These are phyloP conservation scores for Pleurotus tuoliensis DNA, from an alignment of 768 basidiomycete species.

Conservation along the genomic window DNA sequence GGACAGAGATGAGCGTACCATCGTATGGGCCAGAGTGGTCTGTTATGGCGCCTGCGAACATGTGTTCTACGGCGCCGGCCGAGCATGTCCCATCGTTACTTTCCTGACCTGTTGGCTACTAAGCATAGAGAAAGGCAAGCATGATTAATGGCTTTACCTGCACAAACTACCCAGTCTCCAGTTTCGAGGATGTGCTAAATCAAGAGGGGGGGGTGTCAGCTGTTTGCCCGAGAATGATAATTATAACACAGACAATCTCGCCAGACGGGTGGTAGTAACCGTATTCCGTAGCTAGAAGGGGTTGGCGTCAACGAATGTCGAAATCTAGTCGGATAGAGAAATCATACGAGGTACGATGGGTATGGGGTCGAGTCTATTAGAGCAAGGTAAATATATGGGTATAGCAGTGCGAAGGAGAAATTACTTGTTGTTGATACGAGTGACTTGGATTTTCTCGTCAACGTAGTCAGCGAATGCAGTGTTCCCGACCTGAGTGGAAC, in stretches of 20 bases:
- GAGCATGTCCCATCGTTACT: constrained; percentile 15
- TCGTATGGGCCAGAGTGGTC: constrained; percentile 24
- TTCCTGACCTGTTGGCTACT: constrained; percentile 14
- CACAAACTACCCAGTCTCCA: constrained; percentile 17
- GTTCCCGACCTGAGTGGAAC: background rate
- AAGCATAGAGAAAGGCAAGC: background rate
- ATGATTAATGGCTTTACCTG: constrained; percentile 10
- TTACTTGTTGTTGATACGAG: constrained; percentile 2
- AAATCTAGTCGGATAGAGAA: background rate
- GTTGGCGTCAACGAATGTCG: background rate
- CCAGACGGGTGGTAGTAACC: constrained; percentile 5
- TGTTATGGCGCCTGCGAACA: constrained; percentile 7
- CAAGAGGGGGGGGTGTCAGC: background rate
- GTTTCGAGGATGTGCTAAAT: constrained; percentile 1
- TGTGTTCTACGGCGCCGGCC: constrained; percentile 18
- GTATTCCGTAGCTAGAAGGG: background rate
- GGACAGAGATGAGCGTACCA: constrained; percentile 11
- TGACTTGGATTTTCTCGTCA: background rate
- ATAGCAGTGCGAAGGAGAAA: background rate
- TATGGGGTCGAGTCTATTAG: constrained; percentile 1
- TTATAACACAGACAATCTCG: background rate
- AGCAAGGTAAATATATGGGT: background rate
- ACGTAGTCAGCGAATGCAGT: constrained; percentile 3
- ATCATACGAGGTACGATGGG: constrained; percentile 1
- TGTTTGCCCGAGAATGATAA: background rate